Conservation (phyloP, 169 alveolate species). For the Eimeria nieschulzi region DNA sequence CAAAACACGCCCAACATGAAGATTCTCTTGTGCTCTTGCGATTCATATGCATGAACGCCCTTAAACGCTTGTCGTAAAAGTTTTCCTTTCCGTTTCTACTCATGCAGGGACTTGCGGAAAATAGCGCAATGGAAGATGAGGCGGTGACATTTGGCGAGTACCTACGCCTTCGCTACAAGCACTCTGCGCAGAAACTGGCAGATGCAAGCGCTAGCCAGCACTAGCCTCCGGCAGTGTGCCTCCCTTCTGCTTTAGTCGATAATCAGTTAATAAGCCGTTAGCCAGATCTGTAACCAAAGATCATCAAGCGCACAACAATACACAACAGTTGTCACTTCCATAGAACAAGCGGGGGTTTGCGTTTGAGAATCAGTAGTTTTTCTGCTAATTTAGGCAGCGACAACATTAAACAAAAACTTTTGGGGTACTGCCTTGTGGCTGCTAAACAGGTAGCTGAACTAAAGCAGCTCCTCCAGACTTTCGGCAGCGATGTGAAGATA, state of each 20-base stretch:
- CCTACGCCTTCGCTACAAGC: constrained; percentile 62
- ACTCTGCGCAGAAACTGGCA: constrained; percentile 15
- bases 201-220: constrained; percentile 32
- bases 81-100: background rate
- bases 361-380: too few species aligned
- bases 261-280: too few species aligned
- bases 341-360: too few species aligned
- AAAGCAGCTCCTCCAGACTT: constrained; percentile 48
- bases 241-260: too few species aligned
- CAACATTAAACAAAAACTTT: too few species aligned
- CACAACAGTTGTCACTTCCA: too few species aligned
- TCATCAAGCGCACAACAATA: too few species aligned
- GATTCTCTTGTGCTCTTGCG: background rate
- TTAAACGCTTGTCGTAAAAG: background rate
- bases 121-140: background rate
- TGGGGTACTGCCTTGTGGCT: too few species aligned
- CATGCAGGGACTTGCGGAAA: background rate
- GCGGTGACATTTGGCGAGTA: constrained; percentile 36
- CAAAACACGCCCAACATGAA: background rate
- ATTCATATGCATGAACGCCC: background rate
- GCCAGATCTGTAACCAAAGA: too few species aligned
- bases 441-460: constrained; percentile 48
- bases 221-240: too few species aligned
- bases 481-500: background rate
- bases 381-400: too few species aligned